Evolutionary conservation across 78 protist species (phyloP).

Genomic region (Anaeramoeba flamelloides): DNA sequence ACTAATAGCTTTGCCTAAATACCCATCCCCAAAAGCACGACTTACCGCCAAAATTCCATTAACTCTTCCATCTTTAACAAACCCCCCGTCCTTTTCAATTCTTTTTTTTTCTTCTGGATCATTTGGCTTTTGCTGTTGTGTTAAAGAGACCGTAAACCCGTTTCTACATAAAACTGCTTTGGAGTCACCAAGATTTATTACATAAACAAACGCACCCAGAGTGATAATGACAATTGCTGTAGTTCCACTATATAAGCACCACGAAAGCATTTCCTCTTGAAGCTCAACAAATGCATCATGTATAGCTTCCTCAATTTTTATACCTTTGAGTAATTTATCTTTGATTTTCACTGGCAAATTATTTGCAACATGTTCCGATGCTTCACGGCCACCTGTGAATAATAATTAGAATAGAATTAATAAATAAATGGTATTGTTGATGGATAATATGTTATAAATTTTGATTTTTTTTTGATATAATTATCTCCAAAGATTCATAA

Average conservation of each 20-base stretch:
- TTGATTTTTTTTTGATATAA: too few relatives aligned
- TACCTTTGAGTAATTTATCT: neutral
- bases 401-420: too few relatives aligned
- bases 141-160: neutral
- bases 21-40: slow-evolving; percentile 55
- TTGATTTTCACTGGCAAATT: neutral
- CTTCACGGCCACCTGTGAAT: neutral
- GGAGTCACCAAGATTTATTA: slow-evolving; percentile 65
- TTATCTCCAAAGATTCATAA: too few relatives aligned
- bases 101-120: slow-evolving; percentile 24
- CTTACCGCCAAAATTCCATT: slow-evolving; percentile 48
- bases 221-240: slow-evolving; percentile 43
- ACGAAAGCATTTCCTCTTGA: slow-evolving; percentile 13
- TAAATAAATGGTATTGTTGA: too few relatives aligned
- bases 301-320: neutral
- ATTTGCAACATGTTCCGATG: neutral
- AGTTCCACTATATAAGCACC: slow-evolving; percentile 44
- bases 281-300: slow-evolving; percentile 9
- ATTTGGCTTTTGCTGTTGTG: slow-evolving; percentile 32
- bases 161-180: slow-evolving; percentile 38
- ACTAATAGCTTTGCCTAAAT: slow-evolving; percentile 36
- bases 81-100: slow-evolving; percentile 43
- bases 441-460: too few relatives aligned
- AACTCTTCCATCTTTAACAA: slow-evolving; percentile 33
- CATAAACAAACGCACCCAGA: slow-evolving; percentile 8